These are phyloP conservation scores for Leccinum variicolor DNA, from an alignment of 768 basidiomycete genomes.

Conservation along the genomic window DNA sequence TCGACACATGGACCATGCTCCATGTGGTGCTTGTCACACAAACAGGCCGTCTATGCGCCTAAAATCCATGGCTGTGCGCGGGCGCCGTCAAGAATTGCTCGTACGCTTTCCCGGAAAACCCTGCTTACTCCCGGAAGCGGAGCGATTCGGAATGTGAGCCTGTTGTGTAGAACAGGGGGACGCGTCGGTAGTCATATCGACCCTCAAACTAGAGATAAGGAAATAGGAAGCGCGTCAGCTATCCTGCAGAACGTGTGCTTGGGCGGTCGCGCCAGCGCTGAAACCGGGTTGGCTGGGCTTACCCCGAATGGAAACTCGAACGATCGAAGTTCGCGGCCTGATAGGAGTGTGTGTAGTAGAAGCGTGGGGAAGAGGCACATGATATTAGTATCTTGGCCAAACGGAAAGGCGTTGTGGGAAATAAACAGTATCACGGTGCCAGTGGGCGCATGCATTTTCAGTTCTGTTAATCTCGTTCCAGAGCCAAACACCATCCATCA, in stretches of 20 bases:
- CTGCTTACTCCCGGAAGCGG: neutral
- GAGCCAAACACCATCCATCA: neutral
- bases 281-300: neutral
- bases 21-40: neutral
- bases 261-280: slow-evolving; percentile 3
- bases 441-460: neutral
- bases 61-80: neutral
- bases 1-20: neutral
- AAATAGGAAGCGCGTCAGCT: neutral
- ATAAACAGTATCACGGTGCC: neutral
- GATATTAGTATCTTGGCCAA: slow-evolving; percentile 1
- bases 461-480: neutral
- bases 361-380: slow-evolving; percentile 13
- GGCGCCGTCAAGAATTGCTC: neutral
- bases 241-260: slow-evolving; percentile 2
- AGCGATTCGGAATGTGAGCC: neutral
- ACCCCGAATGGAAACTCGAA: slow-evolving; percentile 10
- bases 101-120: neutral
- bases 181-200: neutral
- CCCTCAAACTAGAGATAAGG: neutral
- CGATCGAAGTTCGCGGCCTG: slow-evolving; percentile 4
- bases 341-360: slow-evolving; percentile 9
- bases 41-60: neutral
- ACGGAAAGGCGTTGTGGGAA: neutral
- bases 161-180: neutral